Percentiles rank a stretch among this genome's conserved stretches.
Evolutionary conservation across 441 rosid species (phyloP).

Genomic region (Viola pubescens): DNA sequence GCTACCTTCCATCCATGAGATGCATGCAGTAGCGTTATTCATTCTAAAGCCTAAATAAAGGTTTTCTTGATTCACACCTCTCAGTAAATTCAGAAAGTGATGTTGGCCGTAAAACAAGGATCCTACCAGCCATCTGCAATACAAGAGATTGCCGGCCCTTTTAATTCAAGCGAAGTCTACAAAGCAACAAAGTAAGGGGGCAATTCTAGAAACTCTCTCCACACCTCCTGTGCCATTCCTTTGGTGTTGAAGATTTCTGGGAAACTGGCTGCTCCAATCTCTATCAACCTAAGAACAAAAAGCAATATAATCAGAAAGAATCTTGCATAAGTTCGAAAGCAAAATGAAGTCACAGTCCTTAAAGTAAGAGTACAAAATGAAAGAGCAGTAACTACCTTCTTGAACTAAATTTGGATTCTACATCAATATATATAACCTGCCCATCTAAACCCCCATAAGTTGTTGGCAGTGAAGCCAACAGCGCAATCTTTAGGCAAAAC

Average conservation of each 20-base stretch:
- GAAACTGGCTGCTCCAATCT: conserved; percentile 69
- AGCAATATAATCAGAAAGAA: neutral
- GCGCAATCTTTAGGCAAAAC: conserved; percentile 74
- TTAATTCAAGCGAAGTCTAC: conserved; percentile 1
- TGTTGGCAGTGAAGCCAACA: conserved; percentile 65
- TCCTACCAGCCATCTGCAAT: conserved; percentile 83
- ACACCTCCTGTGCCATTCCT: conserved; percentile 78
- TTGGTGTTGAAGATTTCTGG: conserved; percentile 68
- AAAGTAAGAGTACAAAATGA: neutral
- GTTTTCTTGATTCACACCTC: conserved; percentile 35
- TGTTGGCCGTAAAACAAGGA: conserved; percentile 64
- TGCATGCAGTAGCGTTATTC: neutral
- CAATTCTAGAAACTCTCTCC: conserved; percentile 7
- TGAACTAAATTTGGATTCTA: conserved; percentile 82
- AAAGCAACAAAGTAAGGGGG: conserved; percentile 15
- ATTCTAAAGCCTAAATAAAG: conserved; percentile 9
- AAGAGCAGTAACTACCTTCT: conserved; percentile 41
- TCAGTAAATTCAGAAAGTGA: conserved; percentile 70
- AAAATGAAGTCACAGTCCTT: conserved; percentile 6
- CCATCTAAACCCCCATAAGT: conserved; percentile 75
- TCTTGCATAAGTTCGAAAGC: neutral
- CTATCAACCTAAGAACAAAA: conserved; percentile 52
- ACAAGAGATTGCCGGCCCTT: conserved; percentile 2
- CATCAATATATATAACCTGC: conserved; percentile 65
- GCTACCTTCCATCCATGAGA: neutral